Base-by-base conservation (phyloP, 495 filamentous ascomycete genomes). In the Tuber umbilicatum region DNA sequence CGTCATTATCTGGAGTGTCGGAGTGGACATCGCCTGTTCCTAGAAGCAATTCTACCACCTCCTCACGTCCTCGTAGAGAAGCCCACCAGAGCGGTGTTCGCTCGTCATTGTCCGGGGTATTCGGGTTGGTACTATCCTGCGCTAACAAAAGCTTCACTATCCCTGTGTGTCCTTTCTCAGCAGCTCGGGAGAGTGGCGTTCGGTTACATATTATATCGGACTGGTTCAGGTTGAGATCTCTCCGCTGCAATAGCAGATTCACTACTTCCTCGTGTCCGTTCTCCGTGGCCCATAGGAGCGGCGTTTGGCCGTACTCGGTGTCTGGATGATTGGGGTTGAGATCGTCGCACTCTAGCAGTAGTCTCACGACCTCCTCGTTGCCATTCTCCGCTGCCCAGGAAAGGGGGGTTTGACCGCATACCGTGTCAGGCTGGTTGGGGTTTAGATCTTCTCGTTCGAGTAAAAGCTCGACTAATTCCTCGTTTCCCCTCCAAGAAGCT, bases 1-100 rank as follows among this genome's bases (percentile, higher is more conserved):
- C 76, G 31, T 85, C 85, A 21, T 86, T 77, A 60, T 85, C 84
- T 19, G 10, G 14, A 80, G 83, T 84, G 68, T 78, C 81, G 43
- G 64, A 84, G 21, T 76, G 74, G 10, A 78, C 75, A 76, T 86
- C 86, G 16, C 79, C 70, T 73, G 84, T 35, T 21, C 45, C 70
- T 16, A 73, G 45, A 31, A 73, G 70, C 12, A 75, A 60, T 21
- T 40, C 31, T 35, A 68, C 74, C 45, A 73, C 31, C 38, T 47
- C 74, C 38, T 73, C 16, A 23, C 14, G 19, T 19, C 75, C 75
- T 9, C 27, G 40, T 4, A 55, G 39, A 23, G 73, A 68, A 21
- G 68, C 68, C 31, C 27, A 70, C 42, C 75, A 74, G n/a, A 78
- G 68, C 31, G 69, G 68, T n/a, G 68, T 75, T 31, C 55, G n/a